Evolutionary conservation across 2,329 filamentous ascomycete genomes (phyloP), one percentile per base, ranked within the genome.

Genomic region (Cladorrhinum sp.): DNA sequence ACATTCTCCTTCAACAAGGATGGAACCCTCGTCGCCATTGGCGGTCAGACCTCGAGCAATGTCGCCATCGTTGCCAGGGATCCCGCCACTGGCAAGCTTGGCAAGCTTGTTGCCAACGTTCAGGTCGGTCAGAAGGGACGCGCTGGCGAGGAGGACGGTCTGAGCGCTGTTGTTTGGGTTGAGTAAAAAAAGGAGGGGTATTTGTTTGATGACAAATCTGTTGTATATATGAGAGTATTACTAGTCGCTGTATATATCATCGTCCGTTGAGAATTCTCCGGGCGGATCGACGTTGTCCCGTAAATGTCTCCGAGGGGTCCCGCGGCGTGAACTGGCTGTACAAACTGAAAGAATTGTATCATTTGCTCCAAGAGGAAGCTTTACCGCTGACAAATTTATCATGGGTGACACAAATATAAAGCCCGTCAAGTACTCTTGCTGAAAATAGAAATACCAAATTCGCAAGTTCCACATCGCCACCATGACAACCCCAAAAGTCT

Each of bases 1-100:
- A 86, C 86, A 1, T 87, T 89, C 69, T 77, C 78, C 22, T 75
- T 88, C 57, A 89, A 87, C 68, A 77, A 77, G 41, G 79, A 79
- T 0, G 87, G 87, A 0, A 77, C 80, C 50, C 66, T 87, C 62
- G 78, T 89, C 1, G 87, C 86, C 0, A 79, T 90, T 41, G 87
- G 82, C 0, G 80, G 88, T 23, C 86, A 89, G 74, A 79, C 80
- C 1, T 83, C 79, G 45, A 78, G 81, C 13, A 83, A 79, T 22
- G 82, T 90, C 0, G 82, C 79, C 1, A 79, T 90, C 32, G 75
- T 87, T 24, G 70, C 73, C 61, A 74, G 88, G 10, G 79, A 90
- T 70, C 70, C 76, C 0, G 69, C 72, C 13, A 84, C 81, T 0
- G 88, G 88, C 0, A 72, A 77, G 65, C 74, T 90, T 23, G 83